Conservation (phyloP, 2,329 filamentous ascomycete genomes). For the Penicillium sp. region DNA sequence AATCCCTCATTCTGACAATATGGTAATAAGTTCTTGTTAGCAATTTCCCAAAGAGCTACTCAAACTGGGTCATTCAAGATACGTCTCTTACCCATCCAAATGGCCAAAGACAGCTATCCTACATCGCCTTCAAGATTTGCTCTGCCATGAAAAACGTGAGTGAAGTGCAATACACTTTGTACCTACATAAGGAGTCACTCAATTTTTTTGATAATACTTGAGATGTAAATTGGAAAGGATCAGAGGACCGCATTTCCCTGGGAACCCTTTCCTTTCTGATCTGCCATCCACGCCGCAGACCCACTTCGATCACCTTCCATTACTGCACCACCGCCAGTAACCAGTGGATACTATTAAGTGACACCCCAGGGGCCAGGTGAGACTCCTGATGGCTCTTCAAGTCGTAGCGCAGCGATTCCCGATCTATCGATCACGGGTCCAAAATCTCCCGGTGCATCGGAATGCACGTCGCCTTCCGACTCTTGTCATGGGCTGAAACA, state of each 20-base stretch:
- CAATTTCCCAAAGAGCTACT: neutral
- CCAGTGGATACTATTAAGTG: conserved; percentile 1
- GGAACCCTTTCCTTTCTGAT: neutral
- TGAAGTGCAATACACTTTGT: neutral
- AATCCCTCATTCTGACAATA: no score
- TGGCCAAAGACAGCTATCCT: neutral
- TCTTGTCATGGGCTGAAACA: conserved; percentile 13
- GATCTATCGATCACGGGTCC: conserved; percentile 16
- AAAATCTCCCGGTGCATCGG: conserved; percentile 4
- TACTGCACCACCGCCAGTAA: neutral
- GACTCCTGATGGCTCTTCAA: neutral
- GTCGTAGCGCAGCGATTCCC: conserved; percentile 1
- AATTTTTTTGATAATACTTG: neutral
- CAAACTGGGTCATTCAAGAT: neutral
- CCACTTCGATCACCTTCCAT: neutral
- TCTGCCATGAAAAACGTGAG: neutral
- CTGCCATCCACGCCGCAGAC: neutral
- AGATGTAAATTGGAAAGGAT: neutral
- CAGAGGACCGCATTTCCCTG: neutral
- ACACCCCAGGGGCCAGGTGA: conserved; percentile 2
- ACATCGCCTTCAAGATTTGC: neutral
- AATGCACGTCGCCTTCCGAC: conserved; percentile 2
- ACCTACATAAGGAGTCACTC: neutral
- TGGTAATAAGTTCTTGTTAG: neutral
- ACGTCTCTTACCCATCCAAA: neutral